Evolutionary conservation across 768 basidiomycete species (phyloP), one percentile per base, ranked within the genome.

Genomic region (Naganishia onofrii): DNA sequence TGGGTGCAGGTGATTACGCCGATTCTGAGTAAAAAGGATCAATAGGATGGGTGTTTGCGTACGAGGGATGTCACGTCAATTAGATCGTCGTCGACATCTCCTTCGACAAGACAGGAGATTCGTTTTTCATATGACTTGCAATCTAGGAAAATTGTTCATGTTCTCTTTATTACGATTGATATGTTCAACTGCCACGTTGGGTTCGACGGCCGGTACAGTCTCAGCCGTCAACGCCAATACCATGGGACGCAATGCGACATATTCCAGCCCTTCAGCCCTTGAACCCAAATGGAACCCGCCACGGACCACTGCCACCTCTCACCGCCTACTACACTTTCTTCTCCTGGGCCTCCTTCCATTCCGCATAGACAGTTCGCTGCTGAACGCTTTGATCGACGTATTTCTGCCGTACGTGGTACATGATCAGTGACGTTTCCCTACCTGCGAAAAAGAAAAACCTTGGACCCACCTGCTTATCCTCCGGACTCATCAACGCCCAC

Each of bases 1-100:
- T 97, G 93, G 93, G 85, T 86, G 60, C 82, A 81, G 53, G 83
- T 86, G 23, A 83, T 95, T 65, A 83, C 83, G 76, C 90, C 90
- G 19, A 76, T 92, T 38, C 75, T 86, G 28, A 32, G 38, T 6
- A 54, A 44, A 36, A 63, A 58, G 34, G 68, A 60, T 44, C 48
- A 29, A 34, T 67, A 58, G 36, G 32, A 28, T 17, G 23, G 34
- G n/a, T n/a, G 36, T 60, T n/a, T n/a, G n/a, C n/a, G n/a, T n/a
- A n/a, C n/a, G n/a, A n/a, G n/a, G n/a, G n/a, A 6, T n/a, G 21
- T 2, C 28, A 31, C 10, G 15, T 28, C 53, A 26, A 28, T 54
- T 23, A 28, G n/a, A n/a, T n/a, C n/a, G n/a, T n/a, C n/a, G n/a
- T 13, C 9, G n/a, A 28, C 53, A n/a, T 3, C 29, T 10, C 26